Base-by-base conservation (phyloP, 305 asterid genomes). In the Fraxinus sp. region DNA sequence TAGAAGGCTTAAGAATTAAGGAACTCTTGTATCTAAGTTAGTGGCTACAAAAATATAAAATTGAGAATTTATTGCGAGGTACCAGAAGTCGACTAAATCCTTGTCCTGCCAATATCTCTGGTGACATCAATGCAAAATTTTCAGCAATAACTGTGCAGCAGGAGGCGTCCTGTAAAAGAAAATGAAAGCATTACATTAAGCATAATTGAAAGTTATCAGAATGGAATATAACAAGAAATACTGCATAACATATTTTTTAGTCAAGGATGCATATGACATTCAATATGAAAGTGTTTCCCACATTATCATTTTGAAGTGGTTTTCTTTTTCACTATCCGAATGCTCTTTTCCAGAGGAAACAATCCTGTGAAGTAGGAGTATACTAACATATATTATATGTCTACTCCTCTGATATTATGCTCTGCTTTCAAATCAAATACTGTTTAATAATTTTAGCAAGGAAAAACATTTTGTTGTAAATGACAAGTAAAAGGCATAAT, bases 51-150 rank as follows among this genome's bases (percentile, higher is more conserved):
- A 66, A 37, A 22, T n/a, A 76, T 78, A 59, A 36, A 77, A 43
- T 20, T 66, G 64, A 70, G 37, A 81, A 80, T 76, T 70, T 68
- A 82, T 77, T 46, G 82, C 74, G 52, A 76, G 28, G 83, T 91
- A 94, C 98, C 95, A 94, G 85, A 86, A 94, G 92, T 86, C 97
- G 90, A 86, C 97, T 89, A 82, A 94, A 92, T 83, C 97, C 94
- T 89, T 89, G 89, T 81, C 92, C 94, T 13, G 90, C 91, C 89
- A 94, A 86, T 89, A 90, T 90, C 89, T 89, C 92, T 43, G 97
- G 97, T 73, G 96, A 88, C 77, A 84, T 68, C 74, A 37, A 85
- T 24, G 88, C 87, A 86, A 93, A 89, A 55, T 85, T 93, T 83
- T 93, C 95, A 37, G 97, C 94, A 83, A 92, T 87, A 68, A 90